A percentile compares a stretch with the other conserved stretches of the same genome.
phyloP scores from a whole-genome alignment of 805 yeast species.

The Wickerhamomyces pijperi region DNA sequence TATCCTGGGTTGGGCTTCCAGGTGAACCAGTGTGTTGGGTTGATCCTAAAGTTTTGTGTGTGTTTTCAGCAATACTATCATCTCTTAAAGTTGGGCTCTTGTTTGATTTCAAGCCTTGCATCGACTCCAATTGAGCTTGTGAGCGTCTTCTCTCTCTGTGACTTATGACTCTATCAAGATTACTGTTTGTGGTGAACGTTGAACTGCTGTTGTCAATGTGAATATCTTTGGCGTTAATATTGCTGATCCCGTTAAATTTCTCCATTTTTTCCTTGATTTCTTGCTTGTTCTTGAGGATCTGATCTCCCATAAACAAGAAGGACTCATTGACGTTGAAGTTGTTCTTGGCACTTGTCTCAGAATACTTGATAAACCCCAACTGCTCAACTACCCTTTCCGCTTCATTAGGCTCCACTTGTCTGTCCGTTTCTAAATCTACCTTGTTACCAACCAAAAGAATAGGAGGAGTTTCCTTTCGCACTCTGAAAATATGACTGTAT shows the following conservation, averaged over 20 bases:
- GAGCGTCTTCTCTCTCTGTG: neutral
- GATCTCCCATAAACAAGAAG: conserved; percentile 5
- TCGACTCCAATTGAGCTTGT: neutral
- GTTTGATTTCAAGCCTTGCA: neutral
- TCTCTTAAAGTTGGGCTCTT: neutral
- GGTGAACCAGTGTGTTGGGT: no score
- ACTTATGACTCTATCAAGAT: neutral
- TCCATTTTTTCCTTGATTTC: neutral
- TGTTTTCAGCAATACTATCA: neutral
- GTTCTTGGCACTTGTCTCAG: conserved; percentile 13
- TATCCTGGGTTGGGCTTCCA: no score
- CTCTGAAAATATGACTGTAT: conserved; percentile 12
- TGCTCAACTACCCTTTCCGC: conserved; percentile 10
- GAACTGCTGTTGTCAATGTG: neutral
- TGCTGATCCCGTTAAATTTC: neutral
- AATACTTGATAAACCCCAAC: conserved; percentile 5
- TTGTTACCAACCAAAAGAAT: conserved; percentile 11
- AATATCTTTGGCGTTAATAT: neutral
- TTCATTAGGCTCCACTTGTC: conserved; percentile 8
- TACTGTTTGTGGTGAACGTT: neutral
- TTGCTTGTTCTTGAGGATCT: neutral
- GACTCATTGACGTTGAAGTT: conserved; percentile 9
- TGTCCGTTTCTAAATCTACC: conserved; percentile 4
- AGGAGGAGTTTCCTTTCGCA: conserved; percentile 11
- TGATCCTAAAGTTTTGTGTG: neutral